Evolutionary conservation across 352 stramenopile species (phyloP), one percentile per base, ranked within the genome.

Genomic region (Globisporangium splendens): DNA sequence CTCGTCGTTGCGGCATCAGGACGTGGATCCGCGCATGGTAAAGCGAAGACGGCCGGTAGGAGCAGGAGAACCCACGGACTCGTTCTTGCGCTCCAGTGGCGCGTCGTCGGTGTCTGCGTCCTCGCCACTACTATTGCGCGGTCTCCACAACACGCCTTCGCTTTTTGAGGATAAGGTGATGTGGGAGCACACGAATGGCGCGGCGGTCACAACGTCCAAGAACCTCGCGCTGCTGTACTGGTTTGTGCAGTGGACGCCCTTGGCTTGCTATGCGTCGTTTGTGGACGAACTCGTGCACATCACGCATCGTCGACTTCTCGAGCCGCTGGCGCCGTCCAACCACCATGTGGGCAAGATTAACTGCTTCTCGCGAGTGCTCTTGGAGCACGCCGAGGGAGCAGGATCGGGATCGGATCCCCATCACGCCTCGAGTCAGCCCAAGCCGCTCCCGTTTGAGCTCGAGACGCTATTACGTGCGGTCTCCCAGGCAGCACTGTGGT

Each of bases 161-260:
- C 46, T 73, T 5, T 69, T 85, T 35, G 64, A 83, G 47, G 73
- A 86, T 49, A 72, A 70, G n/a, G 58, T 88, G 49, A 55, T 74
- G 10, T 86, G 78, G 79, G 76, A 83, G 18, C 68, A 86, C 61
- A 55, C 61, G 2, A 74, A 87, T 65, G 41, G 58, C 3, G 11
- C 49, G 8, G 53, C 64, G 0, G 72, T 87, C n/a, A 66, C 66
- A 2, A 63, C 75, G 11, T 81, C 76, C 6, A 87, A 86, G 64
- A 88, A 88, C 60, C 59, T 90, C 54, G 70, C 74, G n/a, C 60
- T 90, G 15, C 44, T 87, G 8, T 69, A 64, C 47, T 68, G 65
- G 20, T 87, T 90, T 20, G 21, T 75, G 10, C 48, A 70, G 39
- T 88, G 76, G 77, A 75, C 70, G 10, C 76, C 76, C 7, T 46